Base-by-base conservation (phyloP, 148 eudicot species). In the Rhododendron ferrugineum region DNA sequence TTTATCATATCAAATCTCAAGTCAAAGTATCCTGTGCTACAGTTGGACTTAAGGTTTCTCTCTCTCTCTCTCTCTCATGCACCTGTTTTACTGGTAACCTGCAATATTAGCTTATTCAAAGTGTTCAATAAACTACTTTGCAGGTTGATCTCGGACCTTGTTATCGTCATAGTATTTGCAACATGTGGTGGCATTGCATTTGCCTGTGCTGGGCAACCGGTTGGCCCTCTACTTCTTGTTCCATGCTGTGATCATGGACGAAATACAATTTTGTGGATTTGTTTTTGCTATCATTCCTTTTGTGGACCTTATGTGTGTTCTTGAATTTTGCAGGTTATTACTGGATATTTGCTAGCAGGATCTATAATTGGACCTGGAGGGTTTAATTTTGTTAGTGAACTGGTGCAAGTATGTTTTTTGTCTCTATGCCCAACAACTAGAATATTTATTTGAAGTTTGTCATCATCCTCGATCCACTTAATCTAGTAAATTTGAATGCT, bases 101-200 rank as follows among this genome's bases (percentile, higher is more conserved):
- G 70, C 50, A 78, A 23, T n/a, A 70, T 73, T 47, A 50, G 49
- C 70, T 74, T 28, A 84, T 37, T 36, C 72, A 49, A 73, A 26
- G 16, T 46, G 46, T 85, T 66, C 13, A 76, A 58, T 46, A 74
- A 56, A 26, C 36, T 84, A 4, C 86, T 74, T 88, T 86, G 82
- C 93, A 97, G 99, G 89, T 88, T 97, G 90, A 97, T 97, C 87
- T 94, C 98, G 34, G 99, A 97, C 90, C 91, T 97, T 85, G 99
- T 97, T 46, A 93, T 97, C 70, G 98, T 95, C 28, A 97, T 97
- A 88, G 99, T 97, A 82, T 97, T 93, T 86, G 99, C 99, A 89
- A 94, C 99, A 80, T 97, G 99, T 90, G 99, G 98, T 83, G 99
- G 99, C 86, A 97, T 97, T 88, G 99, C 98, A 79, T 97, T 97